phyloP scores from a whole-genome alignment of 768 basidiomycete species.

The Rhodotorula babjevae region DNA sequence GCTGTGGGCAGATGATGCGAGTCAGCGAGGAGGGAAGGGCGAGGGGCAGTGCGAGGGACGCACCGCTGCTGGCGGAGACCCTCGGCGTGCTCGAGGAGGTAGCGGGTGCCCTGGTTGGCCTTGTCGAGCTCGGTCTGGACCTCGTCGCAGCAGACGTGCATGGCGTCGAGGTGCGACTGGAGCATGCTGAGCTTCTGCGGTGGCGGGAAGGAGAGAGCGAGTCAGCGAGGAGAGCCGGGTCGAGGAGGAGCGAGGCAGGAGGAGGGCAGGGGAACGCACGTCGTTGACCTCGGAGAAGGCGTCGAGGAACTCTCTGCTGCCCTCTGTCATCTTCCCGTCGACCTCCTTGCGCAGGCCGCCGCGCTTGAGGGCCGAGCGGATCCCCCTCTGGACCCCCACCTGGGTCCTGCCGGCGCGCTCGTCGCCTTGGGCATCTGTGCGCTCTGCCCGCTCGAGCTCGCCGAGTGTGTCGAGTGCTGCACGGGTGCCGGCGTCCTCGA shows the following conservation, averaged over 20 bases:
- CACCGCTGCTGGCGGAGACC: conserved; percentile 48
- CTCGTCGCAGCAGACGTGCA: conserved; percentile 54
- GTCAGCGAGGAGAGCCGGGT: not conserved
- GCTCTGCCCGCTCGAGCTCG: conserved; percentile 23
- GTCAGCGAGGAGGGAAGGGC: too few species aligned
- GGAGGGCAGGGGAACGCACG: conserved; percentile 54
- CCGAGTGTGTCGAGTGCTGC: conserved; percentile 41
- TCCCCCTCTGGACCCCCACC: not conserved
- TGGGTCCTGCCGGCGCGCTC: not conserved
- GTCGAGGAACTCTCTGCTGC: conserved; percentile 72
- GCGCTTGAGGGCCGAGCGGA: conserved; percentile 63
- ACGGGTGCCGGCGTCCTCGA: conserved; percentile 37
- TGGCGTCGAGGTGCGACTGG: conserved; percentile 68
- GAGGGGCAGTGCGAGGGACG: conserved; percentile 5
- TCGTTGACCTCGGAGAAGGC: conserved; percentile 85
- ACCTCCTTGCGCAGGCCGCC: conserved; percentile 78
- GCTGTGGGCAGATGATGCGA: not conserved
- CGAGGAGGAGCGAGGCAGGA: not conserved
- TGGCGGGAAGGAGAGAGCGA: not conserved
- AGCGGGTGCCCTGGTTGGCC: conserved; percentile 41
- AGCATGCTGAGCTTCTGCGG: conserved; percentile 75
- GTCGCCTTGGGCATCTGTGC: not conserved
- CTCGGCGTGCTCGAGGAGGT: conserved; percentile 44
- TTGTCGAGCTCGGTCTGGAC: conserved; percentile 38
- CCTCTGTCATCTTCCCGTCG: conserved; percentile 73